These are phyloP conservation scores for Fusarium xylarioides DNA, from an alignment of 2,329 filamentous ascomycete species.

Conservation along the genomic window DNA sequence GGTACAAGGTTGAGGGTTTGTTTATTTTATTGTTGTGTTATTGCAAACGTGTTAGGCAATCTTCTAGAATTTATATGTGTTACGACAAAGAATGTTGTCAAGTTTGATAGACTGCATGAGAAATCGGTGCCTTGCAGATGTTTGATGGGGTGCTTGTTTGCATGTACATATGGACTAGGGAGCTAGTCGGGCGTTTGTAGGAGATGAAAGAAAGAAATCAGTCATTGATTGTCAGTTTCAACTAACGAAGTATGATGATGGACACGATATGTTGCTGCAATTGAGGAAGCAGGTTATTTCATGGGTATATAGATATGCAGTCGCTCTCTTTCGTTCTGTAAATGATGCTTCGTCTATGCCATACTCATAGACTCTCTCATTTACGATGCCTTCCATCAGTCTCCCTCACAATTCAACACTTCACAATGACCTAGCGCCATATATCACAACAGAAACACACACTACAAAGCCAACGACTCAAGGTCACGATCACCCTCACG, in stretches of 20 bases:
- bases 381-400: slow-evolving; percentile 16
- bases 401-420: background rate
- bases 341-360: background rate
- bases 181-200: background rate
- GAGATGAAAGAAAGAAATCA: background rate
- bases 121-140: background rate
- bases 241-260: background rate
- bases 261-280: background rate
- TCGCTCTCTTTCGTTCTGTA: background rate
- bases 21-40: background rate
- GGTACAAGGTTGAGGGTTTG: background rate
- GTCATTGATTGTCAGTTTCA: slow-evolving; percentile 4
- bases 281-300: too few species aligned
- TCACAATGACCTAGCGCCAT: background rate
- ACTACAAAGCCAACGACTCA: too few species aligned
- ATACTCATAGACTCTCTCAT: background rate
- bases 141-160: slow-evolving; percentile 16
- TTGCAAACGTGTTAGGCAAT: background rate
- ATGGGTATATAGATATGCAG: background rate
- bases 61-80: slow-evolving; percentile 21
- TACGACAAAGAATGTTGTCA: slow-evolving; percentile 1
- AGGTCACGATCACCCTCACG: background rate
- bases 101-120: background rate
- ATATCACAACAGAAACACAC: background rate
- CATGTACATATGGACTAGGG: background rate